phyloP scores from a whole-genome alignment of 1,284 basidiomycete genomes.

The Prillingera fragicola region DNA sequence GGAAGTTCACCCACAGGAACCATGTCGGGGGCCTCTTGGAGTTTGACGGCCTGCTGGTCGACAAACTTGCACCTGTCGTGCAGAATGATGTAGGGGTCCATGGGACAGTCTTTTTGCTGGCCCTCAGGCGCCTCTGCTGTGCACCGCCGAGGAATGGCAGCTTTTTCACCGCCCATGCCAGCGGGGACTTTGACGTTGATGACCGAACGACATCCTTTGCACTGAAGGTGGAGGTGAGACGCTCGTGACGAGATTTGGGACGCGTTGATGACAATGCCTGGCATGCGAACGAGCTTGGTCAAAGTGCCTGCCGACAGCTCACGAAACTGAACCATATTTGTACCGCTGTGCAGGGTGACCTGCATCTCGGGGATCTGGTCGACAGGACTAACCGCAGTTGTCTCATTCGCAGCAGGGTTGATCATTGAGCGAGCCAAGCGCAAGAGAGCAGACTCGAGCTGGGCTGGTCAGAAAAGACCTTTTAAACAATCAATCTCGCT shows the following conservation, averaged over 20 bases:
- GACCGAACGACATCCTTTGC: conserved; percentile 80
- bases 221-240: conserved; percentile 85
- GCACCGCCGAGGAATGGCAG: conserved; percentile 78
- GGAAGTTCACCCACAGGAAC: conserved; percentile 98
- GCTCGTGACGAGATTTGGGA: conserved; percentile 90
- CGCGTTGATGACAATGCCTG: conserved; percentile 96
- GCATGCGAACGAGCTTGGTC: conserved; percentile 91
- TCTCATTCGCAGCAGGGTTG: conserved; percentile 59
- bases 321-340: conserved; percentile 90
- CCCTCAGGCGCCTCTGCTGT: conserved; percentile 59
- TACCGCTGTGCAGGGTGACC: conserved; percentile 76
- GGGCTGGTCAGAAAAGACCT: neutral
- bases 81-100: conserved; percentile 94
- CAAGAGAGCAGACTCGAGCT: conserved; percentile 86
- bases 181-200: conserved; percentile 73
- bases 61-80: conserved; percentile 93
- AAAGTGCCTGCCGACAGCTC: conserved; percentile 88
- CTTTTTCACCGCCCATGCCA: conserved; percentile 77
- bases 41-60: conserved; percentile 92
- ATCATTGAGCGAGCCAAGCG: conserved; percentile 73
- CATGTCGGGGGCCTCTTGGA: conserved; percentile 99
- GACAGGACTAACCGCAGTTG: conserved; percentile 22
- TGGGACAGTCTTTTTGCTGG: conserved; percentile 83
- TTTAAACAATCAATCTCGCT: conserved; percentile 15
- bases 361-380: conserved; percentile 79